Evolutionary conservation across 73 alveolate species (phyloP).

Genomic region (Paramecium sonneborni): DNA sequence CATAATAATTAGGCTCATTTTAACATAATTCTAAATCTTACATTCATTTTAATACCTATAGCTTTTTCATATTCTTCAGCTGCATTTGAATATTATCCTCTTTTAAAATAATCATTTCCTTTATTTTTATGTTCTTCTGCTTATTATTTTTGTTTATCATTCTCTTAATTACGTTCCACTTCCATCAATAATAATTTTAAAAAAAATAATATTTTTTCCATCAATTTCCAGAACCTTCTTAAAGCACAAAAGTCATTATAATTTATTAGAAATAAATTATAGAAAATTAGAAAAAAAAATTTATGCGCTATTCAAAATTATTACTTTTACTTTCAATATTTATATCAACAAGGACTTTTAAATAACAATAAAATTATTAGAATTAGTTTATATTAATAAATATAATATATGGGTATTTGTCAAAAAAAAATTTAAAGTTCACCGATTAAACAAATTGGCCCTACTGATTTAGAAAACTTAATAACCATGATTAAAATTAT

Average conservation of each 20-base stretch:
- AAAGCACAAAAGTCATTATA: not conserved
- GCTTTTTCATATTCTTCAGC: slow-evolving; percentile 87
- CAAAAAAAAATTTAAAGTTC: not conserved
- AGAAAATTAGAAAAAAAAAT: not conserved
- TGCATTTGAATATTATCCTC: slow-evolving; percentile 85
- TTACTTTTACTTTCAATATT: no score
- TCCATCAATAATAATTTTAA: slow-evolving; percentile 3
- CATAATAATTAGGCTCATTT: slow-evolving; percentile 82
- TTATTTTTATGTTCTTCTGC: slow-evolving; percentile 84
- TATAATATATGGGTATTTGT: not conserved
- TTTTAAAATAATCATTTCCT: slow-evolving; percentile 92
- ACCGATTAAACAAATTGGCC: not conserved
- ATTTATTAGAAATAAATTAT: not conserved
- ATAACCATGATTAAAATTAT: not conserved
- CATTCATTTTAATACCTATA: slow-evolving; percentile 57
- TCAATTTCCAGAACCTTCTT: not conserved
- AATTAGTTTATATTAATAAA: not conserved
- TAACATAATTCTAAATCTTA: slow-evolving; percentile 61
- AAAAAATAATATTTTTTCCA: not conserved
- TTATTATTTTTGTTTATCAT: not conserved
- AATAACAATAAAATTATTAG: not conserved
- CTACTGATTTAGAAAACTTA: not conserved
- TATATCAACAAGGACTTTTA: no score
- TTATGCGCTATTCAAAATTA: no score
- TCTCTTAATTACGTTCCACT: not conserved